phyloP scores from a whole-genome alignment of 2,329 filamentous ascomycete genomes.

The Neopestalotiopsis sp. region DNA sequence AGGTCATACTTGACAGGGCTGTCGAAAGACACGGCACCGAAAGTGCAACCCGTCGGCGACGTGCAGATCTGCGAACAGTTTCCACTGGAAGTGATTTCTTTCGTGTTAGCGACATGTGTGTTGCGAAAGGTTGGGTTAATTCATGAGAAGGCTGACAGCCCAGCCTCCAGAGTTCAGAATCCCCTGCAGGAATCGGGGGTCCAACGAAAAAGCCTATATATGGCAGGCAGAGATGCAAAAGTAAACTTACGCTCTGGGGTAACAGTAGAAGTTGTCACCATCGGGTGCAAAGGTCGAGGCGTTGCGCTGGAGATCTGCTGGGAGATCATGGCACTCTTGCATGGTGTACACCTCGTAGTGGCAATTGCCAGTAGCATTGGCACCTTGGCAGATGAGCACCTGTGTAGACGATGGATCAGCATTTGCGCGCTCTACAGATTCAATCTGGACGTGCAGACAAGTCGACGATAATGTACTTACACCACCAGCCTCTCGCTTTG shows the following conservation, averaged over 20 bases:
- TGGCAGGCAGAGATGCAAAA: neutral
- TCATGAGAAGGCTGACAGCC: neutral
- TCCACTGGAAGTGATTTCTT: slow-evolving; percentile 25
- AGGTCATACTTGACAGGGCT: slow-evolving; percentile 55
- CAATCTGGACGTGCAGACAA: neutral
- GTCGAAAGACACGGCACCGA: slow-evolving; percentile 52
- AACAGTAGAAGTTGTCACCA: slow-evolving; percentile 54
- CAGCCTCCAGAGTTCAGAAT: neutral
- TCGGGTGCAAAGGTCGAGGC: slow-evolving; percentile 57
- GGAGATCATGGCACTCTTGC: slow-evolving; percentile 52
- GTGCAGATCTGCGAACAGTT: slow-evolving; percentile 51
- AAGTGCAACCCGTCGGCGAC: slow-evolving; percentile 58
- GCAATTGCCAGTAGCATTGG: slow-evolving; percentile 55
- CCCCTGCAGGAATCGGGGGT: neutral
- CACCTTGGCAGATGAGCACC: slow-evolving; percentile 57
- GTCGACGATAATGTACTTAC: slow-evolving; percentile 41
- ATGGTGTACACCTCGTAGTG: slow-evolving; percentile 49
- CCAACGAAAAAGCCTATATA: neutral
- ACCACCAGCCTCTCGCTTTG: slow-evolving; percentile 51
- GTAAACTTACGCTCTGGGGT: slow-evolving; percentile 43
- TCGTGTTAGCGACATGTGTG: neutral
- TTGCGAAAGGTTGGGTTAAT: neutral
- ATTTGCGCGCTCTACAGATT: too few relatives aligned
- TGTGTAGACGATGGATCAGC: slow-evolving; percentile 27
- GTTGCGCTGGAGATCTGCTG: slow-evolving; percentile 45